phyloP scores from a whole-genome alignment of 176 grass and related monocot species.

The Hordeum vulgare region MorexV3_pseudomolecules_assembly NC_058524.1:166419452-166419951 shows the following conservation, averaged over 20 bases:
- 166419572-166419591: slow-evolving; percentile 52
- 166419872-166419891: slow-evolving; percentile 44
- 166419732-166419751: background rate
- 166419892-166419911: slow-evolving; percentile 24
- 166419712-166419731: slow-evolving; percentile 1
- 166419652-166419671: slow-evolving; percentile 3
- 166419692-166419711: slow-evolving; percentile 30
- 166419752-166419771: slow-evolving; percentile 27
- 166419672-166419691: background rate
- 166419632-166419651: slow-evolving; percentile 8
- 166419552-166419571: slow-evolving; percentile 39
- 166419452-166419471: slow-evolving; percentile 66
- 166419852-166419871: slow-evolving; percentile 14
- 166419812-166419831: background rate
- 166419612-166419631: slow-evolving; percentile 20
- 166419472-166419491: slow-evolving; percentile 51
- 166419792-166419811: background rate
- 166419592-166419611: slow-evolving; percentile 66
- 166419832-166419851: background rate
- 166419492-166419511: slow-evolving; percentile 56
- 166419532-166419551: slow-evolving; percentile 67
- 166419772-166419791: slow-evolving; percentile 34
- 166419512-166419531: slow-evolving; percentile 5
- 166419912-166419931: background rate
- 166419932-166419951: slow-evolving; percentile 30